Conservation (phyloP, 768 basidiomycete species). For the Xerocomellus intermedius region DNA sequence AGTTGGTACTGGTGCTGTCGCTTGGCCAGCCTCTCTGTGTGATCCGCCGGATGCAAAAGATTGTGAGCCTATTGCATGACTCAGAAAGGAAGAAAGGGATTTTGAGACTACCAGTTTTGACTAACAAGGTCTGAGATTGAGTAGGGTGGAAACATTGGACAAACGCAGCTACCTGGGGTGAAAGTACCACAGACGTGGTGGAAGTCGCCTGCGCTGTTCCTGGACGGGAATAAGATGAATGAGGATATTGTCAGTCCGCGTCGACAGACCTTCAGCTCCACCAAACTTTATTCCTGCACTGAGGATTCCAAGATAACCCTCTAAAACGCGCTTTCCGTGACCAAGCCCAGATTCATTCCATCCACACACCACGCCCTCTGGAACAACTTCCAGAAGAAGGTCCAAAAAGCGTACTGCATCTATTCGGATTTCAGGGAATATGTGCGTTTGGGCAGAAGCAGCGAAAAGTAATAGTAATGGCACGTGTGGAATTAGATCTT, state of each 20-base stretch:
- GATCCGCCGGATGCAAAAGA: slow-evolving; percentile 17
- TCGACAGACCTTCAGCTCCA: slow-evolving; percentile 48
- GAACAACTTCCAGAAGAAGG: slow-evolving; percentile 68
- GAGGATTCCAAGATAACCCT: slow-evolving; percentile 80
- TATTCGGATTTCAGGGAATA: slow-evolving; percentile 91
- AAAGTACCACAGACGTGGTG: slow-evolving; percentile 63
- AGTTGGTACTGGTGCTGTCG: slow-evolving; percentile 37
- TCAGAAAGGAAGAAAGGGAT: slow-evolving; percentile 70
- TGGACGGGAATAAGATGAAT: slow-evolving; percentile 1
- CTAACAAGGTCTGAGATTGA: slow-evolving; percentile 36
- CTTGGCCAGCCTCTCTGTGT: slow-evolving; percentile 7
- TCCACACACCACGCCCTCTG: slow-evolving; percentile 61
- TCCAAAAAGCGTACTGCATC: slow-evolving; percentile 84
- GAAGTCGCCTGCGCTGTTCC: slow-evolving; percentile 48
- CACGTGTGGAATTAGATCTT: slow-evolving; percentile 70
- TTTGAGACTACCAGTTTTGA: slow-evolving; percentile 76
- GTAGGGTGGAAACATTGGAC: neutral
- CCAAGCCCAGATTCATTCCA: slow-evolving; percentile 57
- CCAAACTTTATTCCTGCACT: slow-evolving; percentile 65
- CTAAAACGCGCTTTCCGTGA: slow-evolving; percentile 64
- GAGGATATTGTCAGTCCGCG: neutral
- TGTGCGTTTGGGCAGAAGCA: slow-evolving; percentile 89
- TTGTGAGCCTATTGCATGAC: slow-evolving; percentile 38
- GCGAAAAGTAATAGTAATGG: slow-evolving; percentile 78
- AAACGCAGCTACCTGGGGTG: slow-evolving; percentile 47